Base-by-base conservation (phyloP, 2,329 filamentous ascomycete species). In the Trichoderma koningii region DNA sequence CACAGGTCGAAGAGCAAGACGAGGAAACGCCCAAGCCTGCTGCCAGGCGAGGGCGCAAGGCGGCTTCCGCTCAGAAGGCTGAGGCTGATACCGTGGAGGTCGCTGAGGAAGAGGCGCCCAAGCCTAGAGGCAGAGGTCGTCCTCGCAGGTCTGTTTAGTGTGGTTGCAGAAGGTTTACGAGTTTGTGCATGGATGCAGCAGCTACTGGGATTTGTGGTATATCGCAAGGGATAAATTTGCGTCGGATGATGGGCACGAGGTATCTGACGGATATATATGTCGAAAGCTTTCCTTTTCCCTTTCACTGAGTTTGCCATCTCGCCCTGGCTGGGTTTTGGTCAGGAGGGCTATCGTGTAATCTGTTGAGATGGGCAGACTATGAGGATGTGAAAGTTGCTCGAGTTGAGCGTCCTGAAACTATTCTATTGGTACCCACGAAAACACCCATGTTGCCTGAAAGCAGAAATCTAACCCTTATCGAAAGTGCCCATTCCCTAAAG, bases 11-110 rank as follows among this genome's bases (percentile, higher is more conserved):
- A 10, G 45, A 72, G 67, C 55, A 60, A 66, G 66, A 66, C 66
- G 67, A 66, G 30, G 72, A 48, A 7, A 21, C 41, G 5, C 7
- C 50, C 42, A 65, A 73, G 67, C 47, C 68, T 48, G 61, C 69
- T 5, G 71, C 70, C 19, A 76, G 76, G 69, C 77, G 74, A 28
- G 68, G 67, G 56, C 70, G 70, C 55, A 71, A 65, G 26, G 28
- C 61, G 17, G 28, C 19, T 10, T 9, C 55, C 4, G 65, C 52
- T 19, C 41, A 63, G 56, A 50, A 56, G 41, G 14, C 67, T 10
- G 50, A 60, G 19, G 48, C 61, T 21, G 63, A 62, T 38, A 19
- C 51, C 10, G 23, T 57, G 14, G 56, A 64, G 17, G 57, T 30
- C 23, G 60, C 47, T 1, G 45, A 23, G 51, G 65, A 42, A n/a